Evolutionary conservation across 257 asterid genomes (phyloP).

Genomic region (Solanum ossicruentum): DNA sequence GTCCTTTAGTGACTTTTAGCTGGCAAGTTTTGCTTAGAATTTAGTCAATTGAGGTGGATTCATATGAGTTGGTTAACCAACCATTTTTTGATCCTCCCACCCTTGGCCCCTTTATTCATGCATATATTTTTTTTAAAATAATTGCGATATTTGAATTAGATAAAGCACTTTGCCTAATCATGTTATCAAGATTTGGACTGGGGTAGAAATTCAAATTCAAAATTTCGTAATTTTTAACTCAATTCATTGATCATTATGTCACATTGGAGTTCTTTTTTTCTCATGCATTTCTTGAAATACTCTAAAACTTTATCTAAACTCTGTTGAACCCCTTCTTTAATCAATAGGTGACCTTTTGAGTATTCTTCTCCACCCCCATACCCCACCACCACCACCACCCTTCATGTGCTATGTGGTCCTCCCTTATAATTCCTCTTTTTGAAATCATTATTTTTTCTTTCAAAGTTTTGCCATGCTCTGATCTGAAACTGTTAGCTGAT

Average conservation of each 20-base stretch:
- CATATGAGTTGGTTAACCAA: background rate
- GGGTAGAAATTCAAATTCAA: background rate
- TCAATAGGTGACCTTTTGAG: background rate
- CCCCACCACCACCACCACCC: background rate
- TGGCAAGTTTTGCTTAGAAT: background rate
- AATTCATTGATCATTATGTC: too few species aligned
- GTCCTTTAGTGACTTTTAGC: background rate
- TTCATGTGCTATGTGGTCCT: background rate
- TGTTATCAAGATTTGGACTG: background rate
- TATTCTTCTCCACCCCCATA: background rate
- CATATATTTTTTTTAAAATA: background rate
- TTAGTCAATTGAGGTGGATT: background rate
- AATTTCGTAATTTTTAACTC: background rate
- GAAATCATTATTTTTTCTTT: background rate
- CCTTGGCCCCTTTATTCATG: background rate
- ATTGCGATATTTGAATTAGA: background rate
- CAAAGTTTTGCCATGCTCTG: background rate
- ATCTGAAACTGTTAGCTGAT: background rate
- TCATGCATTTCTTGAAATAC: background rate
- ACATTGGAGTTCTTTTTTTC: too few species aligned
- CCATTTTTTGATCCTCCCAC: background rate
- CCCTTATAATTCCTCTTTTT: background rate
- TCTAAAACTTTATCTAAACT: too few species aligned
- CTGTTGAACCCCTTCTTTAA: background rate
- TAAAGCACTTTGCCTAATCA: background rate